Conservation (phyloP, 441 rosid species). For the Corymbia citriodora region DNA sequence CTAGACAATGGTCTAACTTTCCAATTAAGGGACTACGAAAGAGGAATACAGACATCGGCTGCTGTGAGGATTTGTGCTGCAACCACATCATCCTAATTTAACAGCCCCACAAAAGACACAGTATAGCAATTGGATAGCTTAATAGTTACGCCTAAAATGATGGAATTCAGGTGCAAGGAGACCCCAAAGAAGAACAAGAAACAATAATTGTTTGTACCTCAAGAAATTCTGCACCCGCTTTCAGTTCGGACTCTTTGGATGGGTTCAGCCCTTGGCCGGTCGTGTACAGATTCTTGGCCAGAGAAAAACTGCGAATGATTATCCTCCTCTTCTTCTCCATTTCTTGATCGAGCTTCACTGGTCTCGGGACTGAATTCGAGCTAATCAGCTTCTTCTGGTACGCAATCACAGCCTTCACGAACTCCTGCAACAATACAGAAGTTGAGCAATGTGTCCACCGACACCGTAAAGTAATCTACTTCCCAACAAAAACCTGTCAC, state of each 20-base stretch:
- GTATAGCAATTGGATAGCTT: neutral
- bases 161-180: neutral
- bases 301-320: slow-evolving; percentile 58
- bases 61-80: neutral
- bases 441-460: neutral
- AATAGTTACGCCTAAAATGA: neutral
- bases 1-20: neutral
- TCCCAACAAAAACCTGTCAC: neutral
- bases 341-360: slow-evolving; percentile 40
- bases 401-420: slow-evolving; percentile 78
- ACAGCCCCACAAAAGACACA: neutral
- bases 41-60: neutral
- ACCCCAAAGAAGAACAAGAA: neutral
- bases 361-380: slow-evolving; percentile 29
- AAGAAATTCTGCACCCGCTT: slow-evolving; percentile 68
- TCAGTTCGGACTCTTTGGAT: slow-evolving; percentile 43
- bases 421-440: slow-evolving; percentile 39
- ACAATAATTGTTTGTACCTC: slow-evolving; percentile 28
- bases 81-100: neutral
- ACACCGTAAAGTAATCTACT: neutral
- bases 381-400: slow-evolving; percentile 73
- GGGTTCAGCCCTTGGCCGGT: slow-evolving; percentile 30
- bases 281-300: slow-evolving; percentile 59
- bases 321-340: slow-evolving; percentile 58
- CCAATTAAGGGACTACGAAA: neutral